A percentile compares a stretch with the other conserved stretches of the same genome.
These are phyloP conservation scores for Aegilops umbellulata DNA, from an alignment of 176 grass and related monocot species.

Conservation along the genomic window DNA sequence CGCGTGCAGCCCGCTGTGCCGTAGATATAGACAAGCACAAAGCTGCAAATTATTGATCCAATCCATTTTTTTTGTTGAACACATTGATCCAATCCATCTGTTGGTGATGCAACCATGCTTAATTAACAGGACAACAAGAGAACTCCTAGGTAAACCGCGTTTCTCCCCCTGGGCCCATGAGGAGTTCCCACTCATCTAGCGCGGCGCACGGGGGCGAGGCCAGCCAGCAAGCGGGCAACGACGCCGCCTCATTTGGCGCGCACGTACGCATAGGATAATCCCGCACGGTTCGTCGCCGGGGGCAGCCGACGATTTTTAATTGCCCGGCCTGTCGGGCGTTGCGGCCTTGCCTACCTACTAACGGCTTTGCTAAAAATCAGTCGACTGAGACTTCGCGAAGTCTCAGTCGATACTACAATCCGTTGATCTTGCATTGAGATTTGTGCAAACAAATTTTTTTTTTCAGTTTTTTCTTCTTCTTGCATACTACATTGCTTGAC, in stretches of 20 bases:
- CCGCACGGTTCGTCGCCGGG: not conserved
- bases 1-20: too few species aligned
- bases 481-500: too few species aligned
- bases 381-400: too few species aligned
- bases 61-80: too few species aligned
- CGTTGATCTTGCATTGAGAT: too few species aligned
- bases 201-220: not conserved
- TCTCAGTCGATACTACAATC: too few species aligned
- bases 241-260: constrained; percentile 20
- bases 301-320: constrained; percentile 7
- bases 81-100: not conserved
- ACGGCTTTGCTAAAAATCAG: too few species aligned
- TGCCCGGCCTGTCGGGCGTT: constrained; percentile 39
- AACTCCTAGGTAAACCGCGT: not conserved
- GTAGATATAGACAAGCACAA: not conserved
- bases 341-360: not conserved
- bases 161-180: not conserved
- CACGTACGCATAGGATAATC: not conserved
- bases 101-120: not conserved
- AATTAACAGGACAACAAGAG: not conserved
- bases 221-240: not conserved
- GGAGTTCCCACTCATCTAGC: not conserved
- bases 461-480: too few species aligned
- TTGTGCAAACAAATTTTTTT: too few species aligned
- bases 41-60: not conserved